Evolutionary conservation across 1,139 yeast genomes (phyloP).

Genomic region (Suhomyces bribrorum): DNA sequence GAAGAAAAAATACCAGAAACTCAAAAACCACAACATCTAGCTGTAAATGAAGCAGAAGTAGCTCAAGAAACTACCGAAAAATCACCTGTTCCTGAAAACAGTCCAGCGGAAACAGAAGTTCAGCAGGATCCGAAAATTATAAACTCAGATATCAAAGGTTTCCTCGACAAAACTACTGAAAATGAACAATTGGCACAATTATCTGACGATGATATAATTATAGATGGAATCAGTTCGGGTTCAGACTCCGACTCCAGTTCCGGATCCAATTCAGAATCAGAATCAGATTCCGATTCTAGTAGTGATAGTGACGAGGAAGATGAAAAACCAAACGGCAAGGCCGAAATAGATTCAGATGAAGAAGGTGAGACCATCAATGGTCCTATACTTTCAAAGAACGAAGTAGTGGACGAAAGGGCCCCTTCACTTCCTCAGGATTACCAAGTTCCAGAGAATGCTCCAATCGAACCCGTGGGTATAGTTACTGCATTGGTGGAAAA

Average conservation of each 20-base stretch:
- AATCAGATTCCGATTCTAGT: slow-evolving; percentile 24
- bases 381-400: slow-evolving; percentile 80
- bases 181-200: slow-evolving; percentile 15
- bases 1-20: too few relatives aligned
- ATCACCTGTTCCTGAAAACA: too few relatives aligned
- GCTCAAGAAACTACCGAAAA: too few relatives aligned
- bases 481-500: slow-evolving; percentile 70
- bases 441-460: slow-evolving; percentile 55
- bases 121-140: too few relatives aligned
- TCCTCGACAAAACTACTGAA: slow-evolving; percentile 8
- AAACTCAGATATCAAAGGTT: slow-evolving; percentile 6
- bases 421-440: slow-evolving; percentile 72
- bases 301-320: slow-evolving; percentile 20
- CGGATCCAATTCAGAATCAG: slow-evolving; percentile 20
- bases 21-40: too few relatives aligned
- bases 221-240: slow-evolving; percentile 19
- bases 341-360: slow-evolving; percentile 36
- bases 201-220: slow-evolving; percentile 26
- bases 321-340: slow-evolving; percentile 22
- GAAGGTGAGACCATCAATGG: slow-evolving; percentile 44
- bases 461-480: slow-evolving; percentile 74
- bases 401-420: slow-evolving; percentile 66
- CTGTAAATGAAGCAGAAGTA: too few relatives aligned
- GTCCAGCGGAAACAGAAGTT: too few relatives aligned
- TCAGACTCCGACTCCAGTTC: slow-evolving; percentile 21